These are phyloP conservation scores for Flueggea neowawraea DNA, from an alignment of 441 rosid genomes.

Conservation along the genomic window DNA sequence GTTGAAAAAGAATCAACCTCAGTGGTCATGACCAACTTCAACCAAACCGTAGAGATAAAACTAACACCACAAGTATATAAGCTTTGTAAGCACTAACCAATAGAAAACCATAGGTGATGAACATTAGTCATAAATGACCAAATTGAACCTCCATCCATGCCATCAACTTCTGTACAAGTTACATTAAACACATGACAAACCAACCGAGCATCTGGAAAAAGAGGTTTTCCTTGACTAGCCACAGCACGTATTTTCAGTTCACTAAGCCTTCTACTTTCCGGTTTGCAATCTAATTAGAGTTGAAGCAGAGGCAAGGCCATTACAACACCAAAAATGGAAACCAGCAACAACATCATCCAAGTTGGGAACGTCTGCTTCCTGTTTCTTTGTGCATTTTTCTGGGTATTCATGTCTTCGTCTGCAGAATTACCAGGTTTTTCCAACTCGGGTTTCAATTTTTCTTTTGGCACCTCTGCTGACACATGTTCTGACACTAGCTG, in stretches of 20 bases:
- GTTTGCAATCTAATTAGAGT: conserved; percentile 33
- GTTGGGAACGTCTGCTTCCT: conserved; percentile 67
- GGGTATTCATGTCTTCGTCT: conserved; percentile 25
- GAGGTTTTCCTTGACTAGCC: conserved; percentile 9
- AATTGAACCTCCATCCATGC: conserved; percentile 3
- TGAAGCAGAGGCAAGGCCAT: conserved; percentile 98
- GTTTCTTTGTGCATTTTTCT: conserved; percentile 39
- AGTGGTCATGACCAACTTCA: no score
- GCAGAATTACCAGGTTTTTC: conserved; percentile 32
- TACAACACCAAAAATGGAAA: conserved; percentile 82
- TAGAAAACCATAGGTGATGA: no score
- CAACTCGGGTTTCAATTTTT: conserved; percentile 19
- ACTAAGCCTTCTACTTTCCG: conserved; percentile 22
- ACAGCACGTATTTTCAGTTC: conserved; percentile 15
- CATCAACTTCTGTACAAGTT: conserved; percentile 27
- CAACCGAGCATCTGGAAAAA: conserved; percentile 12
- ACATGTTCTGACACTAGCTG: conserved; percentile 39
- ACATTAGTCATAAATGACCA: conserved; percentile 10
- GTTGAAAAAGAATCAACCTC: no score
- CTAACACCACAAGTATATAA: conserved; percentile 14
- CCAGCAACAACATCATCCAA: conserved; percentile 79
- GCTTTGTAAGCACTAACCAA: conserved; percentile 8
- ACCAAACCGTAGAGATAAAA: background rate
- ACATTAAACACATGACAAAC: conserved; percentile 19
- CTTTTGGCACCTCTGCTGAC: conserved; percentile 36